Conservation (phyloP, 805 yeast species). For the Candida palmyrensis region DNA sequence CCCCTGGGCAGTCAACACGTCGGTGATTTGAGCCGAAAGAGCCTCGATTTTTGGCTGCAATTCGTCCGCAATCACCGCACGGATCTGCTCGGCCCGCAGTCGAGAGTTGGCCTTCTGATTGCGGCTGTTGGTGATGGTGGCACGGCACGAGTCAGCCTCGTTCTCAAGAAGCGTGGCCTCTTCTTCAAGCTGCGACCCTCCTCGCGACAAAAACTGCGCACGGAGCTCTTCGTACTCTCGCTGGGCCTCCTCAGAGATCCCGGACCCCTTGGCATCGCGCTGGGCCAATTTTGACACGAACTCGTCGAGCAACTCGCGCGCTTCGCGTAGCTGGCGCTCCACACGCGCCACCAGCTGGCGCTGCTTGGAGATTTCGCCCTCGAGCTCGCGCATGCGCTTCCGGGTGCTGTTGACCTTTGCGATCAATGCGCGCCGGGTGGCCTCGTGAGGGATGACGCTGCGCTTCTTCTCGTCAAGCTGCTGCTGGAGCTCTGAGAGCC, state of each 20-base stretch:
- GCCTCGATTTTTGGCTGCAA: slow-evolving; percentile 27
- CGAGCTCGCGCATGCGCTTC: slow-evolving; percentile 45
- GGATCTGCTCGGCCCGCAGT: slow-evolving; percentile 37
- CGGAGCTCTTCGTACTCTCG: slow-evolving; percentile 56
- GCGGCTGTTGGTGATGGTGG: slow-evolving; percentile 17
- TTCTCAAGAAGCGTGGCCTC: slow-evolving; percentile 34
- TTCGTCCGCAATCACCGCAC: slow-evolving; percentile 29
- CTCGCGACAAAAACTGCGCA: slow-evolving; percentile 47
- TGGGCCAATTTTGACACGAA: slow-evolving; percentile 21
- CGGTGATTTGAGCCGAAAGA: slow-evolving; percentile 25
- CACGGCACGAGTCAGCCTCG: slow-evolving; percentile 40
- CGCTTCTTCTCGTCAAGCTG: slow-evolving; percentile 42
- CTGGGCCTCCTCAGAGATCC: slow-evolving; percentile 14
- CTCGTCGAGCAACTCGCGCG: slow-evolving; percentile 22
- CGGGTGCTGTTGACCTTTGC: slow-evolving; percentile 44
- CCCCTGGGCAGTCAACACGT: slow-evolving; percentile 22
- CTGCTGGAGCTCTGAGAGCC: slow-evolving; percentile 28
- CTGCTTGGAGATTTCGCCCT: slow-evolving; percentile 52
- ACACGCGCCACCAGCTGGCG: slow-evolving; percentile 34
- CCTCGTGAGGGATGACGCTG: slow-evolving; percentile 56
- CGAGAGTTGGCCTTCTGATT: slow-evolving; percentile 30
- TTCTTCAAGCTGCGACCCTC: slow-evolving; percentile 57
- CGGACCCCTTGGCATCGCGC: not conserved
- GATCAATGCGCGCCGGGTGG: slow-evolving; percentile 46
- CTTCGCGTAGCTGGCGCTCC: slow-evolving; percentile 45